These are phyloP conservation scores for Ormosia semicastrata DNA, from an alignment of 306 rosid species.

Conservation along the genomic window DNA sequence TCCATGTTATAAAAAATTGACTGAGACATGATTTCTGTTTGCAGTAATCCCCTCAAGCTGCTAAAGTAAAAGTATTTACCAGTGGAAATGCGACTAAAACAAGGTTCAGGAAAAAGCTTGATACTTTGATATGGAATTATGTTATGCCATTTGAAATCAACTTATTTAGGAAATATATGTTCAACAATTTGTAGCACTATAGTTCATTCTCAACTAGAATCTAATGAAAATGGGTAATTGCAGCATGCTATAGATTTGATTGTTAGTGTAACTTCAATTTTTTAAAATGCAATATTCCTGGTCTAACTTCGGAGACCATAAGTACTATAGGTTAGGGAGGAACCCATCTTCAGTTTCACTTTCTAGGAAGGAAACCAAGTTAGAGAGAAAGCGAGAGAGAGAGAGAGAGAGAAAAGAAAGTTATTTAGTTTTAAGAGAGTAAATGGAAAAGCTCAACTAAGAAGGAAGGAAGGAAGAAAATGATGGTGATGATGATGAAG, in stretches of 20 bases:
- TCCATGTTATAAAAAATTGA: too few species aligned
- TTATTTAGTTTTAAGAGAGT: not conserved
- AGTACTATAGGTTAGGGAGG: not conserved
- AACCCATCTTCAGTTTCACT: slow-evolving; percentile 50
- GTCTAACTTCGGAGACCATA: not conserved
- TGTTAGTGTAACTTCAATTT: not conserved
- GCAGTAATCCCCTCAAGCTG: too few species aligned
- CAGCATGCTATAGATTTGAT: not conserved
- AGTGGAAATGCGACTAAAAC: too few species aligned
- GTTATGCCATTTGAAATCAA: not conserved
- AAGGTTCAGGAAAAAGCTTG: too few species aligned
- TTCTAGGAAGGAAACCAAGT: slow-evolving; percentile 42
- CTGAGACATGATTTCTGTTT: too few species aligned
- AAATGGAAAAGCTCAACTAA: not conserved
- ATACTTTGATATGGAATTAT: too few species aligned
- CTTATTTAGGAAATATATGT: too few species aligned
- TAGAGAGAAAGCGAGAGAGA: slow-evolving; percentile 19
- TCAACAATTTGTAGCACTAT: not conserved
- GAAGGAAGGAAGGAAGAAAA: not conserved
- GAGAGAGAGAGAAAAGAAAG: slow-evolving; percentile 10
- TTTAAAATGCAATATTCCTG: not conserved
- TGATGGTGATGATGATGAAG: slow-evolving; percentile 36
- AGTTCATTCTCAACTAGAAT: not conserved
- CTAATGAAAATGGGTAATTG: not conserved
- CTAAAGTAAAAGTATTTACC: too few species aligned